Evolutionary conservation across 164 flowering plant species (phyloP).

Genomic region (Euptelea pleiosperma): DNA sequence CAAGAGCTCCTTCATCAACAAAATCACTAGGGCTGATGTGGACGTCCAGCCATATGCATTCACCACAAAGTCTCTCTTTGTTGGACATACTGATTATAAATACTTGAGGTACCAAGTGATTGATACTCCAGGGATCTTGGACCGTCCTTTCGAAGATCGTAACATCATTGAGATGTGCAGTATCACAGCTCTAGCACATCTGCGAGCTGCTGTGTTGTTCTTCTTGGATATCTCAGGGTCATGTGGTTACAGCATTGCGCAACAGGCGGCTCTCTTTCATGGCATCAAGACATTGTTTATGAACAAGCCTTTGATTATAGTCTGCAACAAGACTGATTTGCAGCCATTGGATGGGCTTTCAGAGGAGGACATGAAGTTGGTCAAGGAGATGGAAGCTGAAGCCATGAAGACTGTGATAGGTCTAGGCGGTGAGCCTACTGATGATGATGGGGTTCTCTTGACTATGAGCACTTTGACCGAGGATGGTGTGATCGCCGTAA

Average conservation of each 20-base stretch:
- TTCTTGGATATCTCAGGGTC: constrained; percentile 89
- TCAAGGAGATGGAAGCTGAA: constrained; percentile 78
- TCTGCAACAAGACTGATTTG: constrained; percentile 92
- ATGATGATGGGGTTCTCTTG: constrained; percentile 55
- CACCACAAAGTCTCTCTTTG: constrained; percentile 89
- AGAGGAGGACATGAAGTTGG: constrained; percentile 76
- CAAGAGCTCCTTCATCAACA: constrained; percentile 87
- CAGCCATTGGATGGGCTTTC: constrained; percentile 71
- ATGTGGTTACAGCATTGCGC: constrained; percentile 82
- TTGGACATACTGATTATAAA: constrained; percentile 90
- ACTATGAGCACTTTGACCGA: constrained; percentile 89
- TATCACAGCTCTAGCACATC: constrained; percentile 88
- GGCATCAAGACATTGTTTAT: constrained; percentile 85
- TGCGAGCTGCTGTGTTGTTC: constrained; percentile 82
- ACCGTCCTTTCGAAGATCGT: constrained; percentile 91
- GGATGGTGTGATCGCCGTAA: constrained; percentile 78
- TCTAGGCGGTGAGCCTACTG: constrained; percentile 54
- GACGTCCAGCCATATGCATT: constrained; percentile 97
- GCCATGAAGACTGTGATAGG: constrained; percentile 74
- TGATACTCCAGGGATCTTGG: constrained; percentile 92
- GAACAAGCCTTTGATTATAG: constrained; percentile 81
- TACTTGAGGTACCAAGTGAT: constrained; percentile 87
- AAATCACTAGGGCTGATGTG: constrained; percentile 90
- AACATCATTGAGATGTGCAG: constrained; percentile 96
- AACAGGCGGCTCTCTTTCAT: constrained; percentile 88